Evolutionary conservation across 2,329 filamentous ascomycete species (phyloP).

Genomic region (Diaporthe destruens): DNA sequence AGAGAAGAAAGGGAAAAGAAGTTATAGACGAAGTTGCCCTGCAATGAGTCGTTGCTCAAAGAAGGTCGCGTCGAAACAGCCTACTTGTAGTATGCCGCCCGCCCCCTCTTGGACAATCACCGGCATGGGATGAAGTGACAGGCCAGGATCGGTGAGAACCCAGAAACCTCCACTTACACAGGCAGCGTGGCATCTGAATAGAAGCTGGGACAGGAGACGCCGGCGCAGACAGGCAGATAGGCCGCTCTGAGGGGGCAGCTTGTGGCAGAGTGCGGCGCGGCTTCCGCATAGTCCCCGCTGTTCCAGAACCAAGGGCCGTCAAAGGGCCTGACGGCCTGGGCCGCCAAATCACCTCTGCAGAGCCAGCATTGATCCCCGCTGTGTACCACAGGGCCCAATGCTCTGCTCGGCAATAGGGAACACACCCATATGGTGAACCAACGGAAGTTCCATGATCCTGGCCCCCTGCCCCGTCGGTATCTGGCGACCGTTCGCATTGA

Average conservation of each 20-base stretch:
- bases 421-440: conserved; percentile 15
- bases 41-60: conserved; percentile 11
- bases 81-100: conserved; percentile 34
- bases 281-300: conserved; percentile 31
- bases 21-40: conserved; percentile 30
- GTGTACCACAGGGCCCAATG: conserved; percentile 2
- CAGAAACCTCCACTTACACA: conserved; percentile 16
- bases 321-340: conserved; percentile 30
- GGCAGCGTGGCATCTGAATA: conserved; percentile 25
- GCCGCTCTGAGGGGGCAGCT: conserved; percentile 30
- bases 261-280: conserved; percentile 19
- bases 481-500: conserved; percentile 1
- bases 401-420: conserved; percentile 20
- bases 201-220: conserved; percentile 29
- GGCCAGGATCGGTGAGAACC: conserved; percentile 11
- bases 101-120: conserved; percentile 14
- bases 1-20: conserved; percentile 29
- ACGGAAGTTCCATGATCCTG: conserved; percentile 30
- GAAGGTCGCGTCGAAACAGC: conserved; percentile 26
- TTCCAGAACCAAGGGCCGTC: conserved; percentile 29
- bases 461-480: conserved; percentile 22
- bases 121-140: neutral
- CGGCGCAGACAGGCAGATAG: conserved; percentile 28
- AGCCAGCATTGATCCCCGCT: conserved; percentile 17
- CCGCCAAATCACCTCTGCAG: conserved; percentile 25